phyloP scores from a whole-genome alignment of 2,329 filamentous ascomycete species.

The Teratosphaeria viscida region DNA sequence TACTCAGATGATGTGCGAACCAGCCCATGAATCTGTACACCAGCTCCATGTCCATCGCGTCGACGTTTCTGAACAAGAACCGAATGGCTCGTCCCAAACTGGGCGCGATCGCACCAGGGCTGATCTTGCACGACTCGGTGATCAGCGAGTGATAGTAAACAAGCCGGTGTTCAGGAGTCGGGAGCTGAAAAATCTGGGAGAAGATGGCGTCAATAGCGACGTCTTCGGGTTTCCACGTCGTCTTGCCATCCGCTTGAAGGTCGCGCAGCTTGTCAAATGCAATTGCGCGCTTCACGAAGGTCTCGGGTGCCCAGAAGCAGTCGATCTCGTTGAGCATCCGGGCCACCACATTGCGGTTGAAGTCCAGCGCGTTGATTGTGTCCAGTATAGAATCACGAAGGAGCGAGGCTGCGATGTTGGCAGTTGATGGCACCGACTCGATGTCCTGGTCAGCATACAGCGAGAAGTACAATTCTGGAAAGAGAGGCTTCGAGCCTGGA shows the following conservation, averaged over 20 bases:
- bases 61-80: constrained; percentile 73
- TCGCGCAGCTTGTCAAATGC: constrained; percentile 80
- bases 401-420: constrained; percentile 67
- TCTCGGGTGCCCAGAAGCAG: constrained; percentile 81
- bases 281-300: constrained; percentile 87
- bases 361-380: constrained; percentile 88
- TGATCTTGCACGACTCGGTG: constrained; percentile 91
- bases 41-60: constrained; percentile 78
- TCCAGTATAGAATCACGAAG: constrained; percentile 80
- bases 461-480: constrained; percentile 89
- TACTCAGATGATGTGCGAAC: constrained; percentile 96
- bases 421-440: constrained; percentile 67
- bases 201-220: constrained; percentile 96
- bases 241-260: constrained; percentile 47
- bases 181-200: constrained; percentile 83
- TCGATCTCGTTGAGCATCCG: constrained; percentile 89
- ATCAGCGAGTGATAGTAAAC: constrained; percentile 95
- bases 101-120: constrained; percentile 89
- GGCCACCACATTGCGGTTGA: constrained; percentile 78
- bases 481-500: constrained; percentile 64
- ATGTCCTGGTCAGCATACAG: constrained; percentile 82
- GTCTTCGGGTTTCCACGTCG: constrained; percentile 96
- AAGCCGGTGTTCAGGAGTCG: constrained; percentile 78
- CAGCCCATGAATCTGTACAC: constrained; percentile 85
- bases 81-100: constrained; percentile 88